A percentile compares a stretch with the other conserved stretches of the same genome.
Evolutionary conservation across 2,329 filamentous ascomycete species (phyloP).

Genomic region (Zasmidium citrigriseum): DNA sequence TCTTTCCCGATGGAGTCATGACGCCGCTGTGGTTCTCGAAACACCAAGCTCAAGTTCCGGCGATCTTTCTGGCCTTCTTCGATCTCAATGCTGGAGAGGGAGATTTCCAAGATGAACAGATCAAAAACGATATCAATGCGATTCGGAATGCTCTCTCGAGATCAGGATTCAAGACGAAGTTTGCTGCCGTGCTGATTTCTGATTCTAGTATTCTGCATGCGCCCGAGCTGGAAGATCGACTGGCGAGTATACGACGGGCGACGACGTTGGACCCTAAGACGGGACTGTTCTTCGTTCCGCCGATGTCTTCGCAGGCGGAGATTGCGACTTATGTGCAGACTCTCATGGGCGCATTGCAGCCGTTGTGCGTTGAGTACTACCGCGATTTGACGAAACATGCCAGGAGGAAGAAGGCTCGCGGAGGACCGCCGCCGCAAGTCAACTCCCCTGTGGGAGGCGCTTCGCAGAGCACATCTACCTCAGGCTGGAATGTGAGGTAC

Average conservation of each 20-base stretch:
- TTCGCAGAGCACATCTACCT: conserved; percentile 78
- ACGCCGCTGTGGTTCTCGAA: conserved; percentile 82
- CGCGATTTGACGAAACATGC: conserved; percentile 90
- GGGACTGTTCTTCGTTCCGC: conserved; percentile 77
- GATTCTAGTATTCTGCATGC: conserved; percentile 63
- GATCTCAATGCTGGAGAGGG: conserved; percentile 71
- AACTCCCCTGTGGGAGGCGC: conserved; percentile 80
- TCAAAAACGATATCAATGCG: conserved; percentile 83
- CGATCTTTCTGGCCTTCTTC: conserved; percentile 80
- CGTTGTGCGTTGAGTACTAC: conserved; percentile 83
- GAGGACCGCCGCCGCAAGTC: conserved; percentile 75
- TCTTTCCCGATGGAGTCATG: conserved; percentile 89
- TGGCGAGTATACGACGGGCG: conserved; percentile 75
- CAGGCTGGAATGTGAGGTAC: conserved; percentile 91
- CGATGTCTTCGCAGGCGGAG: conserved; percentile 70
- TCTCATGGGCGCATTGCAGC: conserved; percentile 72
- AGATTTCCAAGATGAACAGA: conserved; percentile 78
- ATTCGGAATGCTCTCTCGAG: conserved; percentile 68
- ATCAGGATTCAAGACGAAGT: conserved; percentile 75
- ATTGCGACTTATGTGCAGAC: conserved; percentile 72
- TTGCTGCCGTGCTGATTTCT: conserved; percentile 76
- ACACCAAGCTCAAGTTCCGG: conserved; percentile 81
- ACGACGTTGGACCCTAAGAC: conserved; percentile 81
- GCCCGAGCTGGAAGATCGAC: conserved; percentile 69
- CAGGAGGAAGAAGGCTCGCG: conserved; percentile 81